Evolutionary conservation across 2,329 filamentous ascomycete species (phyloP).

Genomic region (Eutypella sp.): DNA sequence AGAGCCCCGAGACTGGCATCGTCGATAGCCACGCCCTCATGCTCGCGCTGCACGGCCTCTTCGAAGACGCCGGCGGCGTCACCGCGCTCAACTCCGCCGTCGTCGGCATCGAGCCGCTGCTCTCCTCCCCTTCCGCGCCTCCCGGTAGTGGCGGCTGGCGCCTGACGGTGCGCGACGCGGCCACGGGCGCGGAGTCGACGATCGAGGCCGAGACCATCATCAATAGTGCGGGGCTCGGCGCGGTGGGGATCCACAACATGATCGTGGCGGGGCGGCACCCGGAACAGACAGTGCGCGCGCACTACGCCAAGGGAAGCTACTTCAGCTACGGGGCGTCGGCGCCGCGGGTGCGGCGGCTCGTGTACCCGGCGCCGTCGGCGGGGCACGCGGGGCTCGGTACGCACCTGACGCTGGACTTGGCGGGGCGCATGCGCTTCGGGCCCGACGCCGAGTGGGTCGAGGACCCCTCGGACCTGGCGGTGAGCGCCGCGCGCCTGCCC

Average conservation of each 20-base stretch:
- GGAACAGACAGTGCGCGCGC: no score
- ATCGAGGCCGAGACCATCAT: constrained; percentile 74
- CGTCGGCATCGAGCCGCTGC: constrained; percentile 48
- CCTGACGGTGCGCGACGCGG: constrained; percentile 48
- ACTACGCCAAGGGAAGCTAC: constrained; percentile 93
- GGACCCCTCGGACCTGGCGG: constrained; percentile 61
- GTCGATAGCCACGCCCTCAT: constrained; percentile 84
- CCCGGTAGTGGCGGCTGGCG: constrained; percentile 62
- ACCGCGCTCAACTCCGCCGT: constrained; percentile 67
- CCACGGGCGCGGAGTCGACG: constrained; percentile 42
- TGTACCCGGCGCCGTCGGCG: constrained; percentile 83
- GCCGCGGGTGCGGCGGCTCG: constrained; percentile 64
- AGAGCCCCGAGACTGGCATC: constrained; percentile 82
- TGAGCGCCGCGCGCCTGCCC: constrained; percentile 57
- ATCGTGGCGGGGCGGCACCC: no score
- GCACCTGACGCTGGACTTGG: constrained; percentile 86
- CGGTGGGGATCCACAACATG: constrained; percentile 76
- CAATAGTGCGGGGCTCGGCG: constrained; percentile 80
- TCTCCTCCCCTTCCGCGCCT: constrained; percentile 14
- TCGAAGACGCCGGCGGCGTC: constrained; percentile 73
- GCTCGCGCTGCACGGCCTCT: constrained; percentile 69
- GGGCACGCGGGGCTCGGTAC: constrained; percentile 84
- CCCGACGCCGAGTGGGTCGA: constrained; percentile 94
- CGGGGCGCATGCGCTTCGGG: constrained; percentile 80
- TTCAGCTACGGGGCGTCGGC: constrained; percentile 70